Evolutionary conservation across 2,329 filamentous ascomycete species (phyloP), one percentile per base, ranked within the genome.

Genomic region (Teratosphaeria epicoccoides): DNA sequence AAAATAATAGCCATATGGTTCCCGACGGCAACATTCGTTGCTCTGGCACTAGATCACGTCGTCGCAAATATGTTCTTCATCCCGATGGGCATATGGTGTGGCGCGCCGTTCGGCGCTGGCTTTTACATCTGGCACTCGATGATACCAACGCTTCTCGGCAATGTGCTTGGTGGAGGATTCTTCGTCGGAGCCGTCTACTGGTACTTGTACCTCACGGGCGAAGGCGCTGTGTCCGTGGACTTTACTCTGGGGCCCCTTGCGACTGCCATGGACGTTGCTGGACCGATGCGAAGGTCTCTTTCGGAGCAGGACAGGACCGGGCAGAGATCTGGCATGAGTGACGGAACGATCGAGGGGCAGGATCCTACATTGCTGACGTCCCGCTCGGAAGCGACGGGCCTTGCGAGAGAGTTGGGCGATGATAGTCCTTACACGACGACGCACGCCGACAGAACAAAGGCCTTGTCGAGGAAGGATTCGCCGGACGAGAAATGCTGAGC

Each of bases 71-170:
- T 79, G 57, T 61, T 62, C 47, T 63, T 63, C 50, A 54, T 65
- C 6, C 75, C 77, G 0, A 60, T 78, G 46, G 75, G 68, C 0
- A 78, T 81, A 33, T 81, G 71, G 66, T 60, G 75, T 0, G 65
- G 68, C 0, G 68, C 74, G 0, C 70, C 73, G 0, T 66, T 80
- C 24, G 71, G 65, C 0, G 70, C 76, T 0, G 68, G 71, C 0
- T 66, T 78, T 43, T 81, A 80, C 52, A 76, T 81, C 55, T 81
- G 76, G 76, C 79, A 81, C 58, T 75, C 72, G 0, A 72, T 80
- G 55, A 74, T 81, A 29, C 79, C 78, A 0, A 70, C 75, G 0
- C 55, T 73, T 2, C 56, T 80, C 2, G 78, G 78, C 0, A 81
- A 81, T 55, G 72, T 78, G 14, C 57, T 81, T 2, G 78, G 78